These are phyloP conservation scores for Nicotiana tomentosiformis DNA, from an alignment of 257 asterid genomes.

Conservation along the genomic window DNA sequence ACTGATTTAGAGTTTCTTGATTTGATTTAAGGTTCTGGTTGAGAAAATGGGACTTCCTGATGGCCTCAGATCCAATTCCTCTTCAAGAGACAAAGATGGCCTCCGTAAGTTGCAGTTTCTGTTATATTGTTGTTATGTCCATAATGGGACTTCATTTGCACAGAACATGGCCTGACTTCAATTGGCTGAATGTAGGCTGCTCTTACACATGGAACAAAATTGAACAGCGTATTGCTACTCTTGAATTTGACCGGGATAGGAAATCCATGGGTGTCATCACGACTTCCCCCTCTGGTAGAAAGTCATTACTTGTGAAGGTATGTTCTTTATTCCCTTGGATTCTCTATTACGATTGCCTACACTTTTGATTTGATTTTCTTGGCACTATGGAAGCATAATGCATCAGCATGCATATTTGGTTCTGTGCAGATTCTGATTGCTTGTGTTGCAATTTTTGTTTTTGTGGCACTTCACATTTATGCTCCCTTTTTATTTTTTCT, in stretches of 20 bases:
- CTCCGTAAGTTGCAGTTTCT: conserved; percentile 50
- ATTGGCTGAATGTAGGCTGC: conserved; percentile 45
- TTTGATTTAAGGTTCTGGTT: conserved; percentile 66
- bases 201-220: conserved; percentile 62
- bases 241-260: conserved; percentile 96
- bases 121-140: background rate
- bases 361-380: background rate
- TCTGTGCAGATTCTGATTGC: background rate
- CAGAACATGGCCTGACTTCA: conserved; percentile 20
- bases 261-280: conserved; percentile 98
- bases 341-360: background rate
- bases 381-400: background rate
- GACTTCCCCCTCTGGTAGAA: conserved; percentile 55
- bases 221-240: conserved; percentile 88
- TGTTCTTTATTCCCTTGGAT: background rate
- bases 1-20: conserved; percentile 7
- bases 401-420: background rate
- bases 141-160: background rate
- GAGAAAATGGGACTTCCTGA: conserved; percentile 96
- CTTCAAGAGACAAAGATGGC: conserved; percentile 48
- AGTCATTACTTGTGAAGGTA: conserved; percentile 81
- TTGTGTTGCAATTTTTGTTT: background rate
- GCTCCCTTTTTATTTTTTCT: background rate
- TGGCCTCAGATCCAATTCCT: conserved; percentile 41
- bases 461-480: background rate